Base-by-base conservation (phyloP, 2,329 filamentous ascomycete genomes). In the Aureobasidium sp. region DNA sequence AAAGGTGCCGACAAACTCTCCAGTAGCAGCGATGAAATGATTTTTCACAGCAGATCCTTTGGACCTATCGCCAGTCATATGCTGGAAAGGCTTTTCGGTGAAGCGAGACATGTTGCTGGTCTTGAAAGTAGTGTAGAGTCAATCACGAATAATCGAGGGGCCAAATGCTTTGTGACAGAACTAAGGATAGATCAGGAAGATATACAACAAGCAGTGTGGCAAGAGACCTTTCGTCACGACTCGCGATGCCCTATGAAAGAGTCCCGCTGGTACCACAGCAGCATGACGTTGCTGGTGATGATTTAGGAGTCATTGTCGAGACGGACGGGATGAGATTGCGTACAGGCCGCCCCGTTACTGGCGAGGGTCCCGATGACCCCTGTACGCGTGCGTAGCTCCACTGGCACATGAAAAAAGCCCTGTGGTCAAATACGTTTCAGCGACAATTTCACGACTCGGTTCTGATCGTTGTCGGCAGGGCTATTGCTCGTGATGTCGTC, bases 1-100 rank as follows among this genome's bases (percentile, higher is more conserved):
- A 24, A 63, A 65, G 2, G 66, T 68, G 2, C 66, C 66, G 8
- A 67, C 61, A 38, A 67, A 68, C 45, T 68, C 66, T 22, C 61
- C 62, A 21, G 39, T 47, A 6, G 57, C 54, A 19, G 58, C 58
- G 3, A 60, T 40, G 19, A 57, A 51, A 35, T 59, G 58, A 6
- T 38, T 37, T 12, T 45, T 44, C 6, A 39, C 27, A 3, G 24
- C 24, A 3, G 45, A 25, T 7, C 39, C 50, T 39, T 21, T 30
- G 12, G 6, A 6, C 21, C n/a, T 24, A 17, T 49, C 41, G 6
- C 53, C 53, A 6, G 29, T 16, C 32, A 51, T 37, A 39, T 14
- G 34, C 32, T 55, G 17, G 14, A 55, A 55, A 4, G 53, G 53
- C 24, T 55, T 55, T 24, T 51, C 38, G 17, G 8, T 11, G 32